phyloP scores from a whole-genome alignment of 768 basidiomycete genomes.

The Bullera alba region DNA sequence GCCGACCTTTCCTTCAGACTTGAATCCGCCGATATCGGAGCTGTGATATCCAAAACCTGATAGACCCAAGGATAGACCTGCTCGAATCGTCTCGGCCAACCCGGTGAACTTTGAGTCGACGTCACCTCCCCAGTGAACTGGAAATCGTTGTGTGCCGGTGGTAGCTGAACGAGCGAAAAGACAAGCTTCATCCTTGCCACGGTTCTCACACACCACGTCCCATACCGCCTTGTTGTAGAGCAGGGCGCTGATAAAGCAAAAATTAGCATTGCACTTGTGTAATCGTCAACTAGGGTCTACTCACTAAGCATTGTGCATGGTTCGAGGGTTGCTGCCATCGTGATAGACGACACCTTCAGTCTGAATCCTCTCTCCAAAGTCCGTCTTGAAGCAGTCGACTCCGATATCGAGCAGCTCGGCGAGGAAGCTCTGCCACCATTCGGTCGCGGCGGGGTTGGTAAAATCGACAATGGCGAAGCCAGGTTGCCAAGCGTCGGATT shows the following conservation, averaged over 20 bases:
- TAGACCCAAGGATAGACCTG: slow-evolving; percentile 5
- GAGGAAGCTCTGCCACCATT: slow-evolving; percentile 9
- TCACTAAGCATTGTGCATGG: slow-evolving; percentile 12
- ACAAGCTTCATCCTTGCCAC: slow-evolving; percentile 2
- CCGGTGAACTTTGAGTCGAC: slow-evolving; percentile 6
- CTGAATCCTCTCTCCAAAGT: slow-evolving; percentile 8
- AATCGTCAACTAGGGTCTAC: no score
- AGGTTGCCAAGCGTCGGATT: slow-evolving; percentile 9
- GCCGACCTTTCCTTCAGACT: slow-evolving; percentile 9
- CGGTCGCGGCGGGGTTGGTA: slow-evolving; percentile 6
- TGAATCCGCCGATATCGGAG: slow-evolving; percentile 11
- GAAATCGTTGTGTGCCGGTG: slow-evolving; percentile 5
- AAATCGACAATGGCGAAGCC: slow-evolving; percentile 7
- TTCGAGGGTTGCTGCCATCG: slow-evolving; percentile 9
- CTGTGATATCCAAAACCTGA: slow-evolving; percentile 10
- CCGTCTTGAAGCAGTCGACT: slow-evolving; percentile 12
- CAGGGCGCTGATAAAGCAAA: slow-evolving; percentile 3
- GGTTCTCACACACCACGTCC: slow-evolving; percentile 3
- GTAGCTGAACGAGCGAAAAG: slow-evolving; percentile 8
- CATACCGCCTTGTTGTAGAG: slow-evolving; percentile 11
- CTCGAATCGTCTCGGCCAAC: slow-evolving; percentile 9
- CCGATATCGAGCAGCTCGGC: slow-evolving; percentile 4
- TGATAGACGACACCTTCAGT: slow-evolving; percentile 8
- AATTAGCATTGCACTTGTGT: no score
- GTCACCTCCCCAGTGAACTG: slow-evolving; percentile 13